These are phyloP conservation scores for Globisporangium polare DNA, from an alignment of 352 stramenopile species.

Conservation along the genomic window DNA sequence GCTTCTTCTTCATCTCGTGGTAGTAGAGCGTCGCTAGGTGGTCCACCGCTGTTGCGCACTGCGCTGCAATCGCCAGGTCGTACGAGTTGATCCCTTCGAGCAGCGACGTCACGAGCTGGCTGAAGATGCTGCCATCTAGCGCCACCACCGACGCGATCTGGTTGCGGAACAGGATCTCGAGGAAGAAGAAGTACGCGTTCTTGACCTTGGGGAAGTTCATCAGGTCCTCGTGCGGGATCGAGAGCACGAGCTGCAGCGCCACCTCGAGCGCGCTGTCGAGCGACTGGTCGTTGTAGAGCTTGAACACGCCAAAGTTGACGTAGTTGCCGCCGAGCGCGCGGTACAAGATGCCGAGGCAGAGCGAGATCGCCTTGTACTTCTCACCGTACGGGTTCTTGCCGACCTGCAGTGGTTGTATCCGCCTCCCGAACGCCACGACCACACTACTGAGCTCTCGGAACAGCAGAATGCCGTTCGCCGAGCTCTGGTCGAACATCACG, in stretches of 20 bases:
- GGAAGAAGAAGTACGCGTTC: slow-evolving; percentile 97
- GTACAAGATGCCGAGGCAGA: slow-evolving; percentile 92
- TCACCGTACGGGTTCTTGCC: slow-evolving; percentile 92
- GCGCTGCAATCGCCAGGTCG: slow-evolving; percentile 91
- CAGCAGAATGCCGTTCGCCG: slow-evolving; percentile 97
- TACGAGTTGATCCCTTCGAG: slow-evolving; percentile 86
- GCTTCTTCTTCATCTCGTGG: slow-evolving; percentile 96
- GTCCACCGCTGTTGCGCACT: slow-evolving; percentile 96
- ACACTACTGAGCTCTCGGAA: slow-evolving; percentile 96
- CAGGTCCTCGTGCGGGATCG: slow-evolving; percentile 95
- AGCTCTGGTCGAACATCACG: slow-evolving; percentile 98
- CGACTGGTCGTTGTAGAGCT: slow-evolving; percentile 97
- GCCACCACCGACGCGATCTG: slow-evolving; percentile 94
- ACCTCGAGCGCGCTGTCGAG: slow-evolving; percentile 94
- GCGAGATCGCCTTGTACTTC: slow-evolving; percentile 97
- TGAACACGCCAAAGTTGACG: slow-evolving; percentile 99
- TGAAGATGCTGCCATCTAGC: slow-evolving; percentile 93
- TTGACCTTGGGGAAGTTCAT: slow-evolving; percentile 97
- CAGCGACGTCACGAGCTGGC: slow-evolving; percentile 94
- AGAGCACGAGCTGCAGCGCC: slow-evolving; percentile 92
- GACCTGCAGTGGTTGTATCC: slow-evolving; percentile 80
- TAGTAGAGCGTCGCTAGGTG: slow-evolving; percentile 92
- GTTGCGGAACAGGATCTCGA: slow-evolving; percentile 98
- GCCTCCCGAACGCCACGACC: slow-evolving; percentile 93
- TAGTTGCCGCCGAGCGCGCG: slow-evolving; percentile 92